phyloP scores from a whole-genome alignment of 257 asterid genomes.

The Coffea eugenioides region DNA sequence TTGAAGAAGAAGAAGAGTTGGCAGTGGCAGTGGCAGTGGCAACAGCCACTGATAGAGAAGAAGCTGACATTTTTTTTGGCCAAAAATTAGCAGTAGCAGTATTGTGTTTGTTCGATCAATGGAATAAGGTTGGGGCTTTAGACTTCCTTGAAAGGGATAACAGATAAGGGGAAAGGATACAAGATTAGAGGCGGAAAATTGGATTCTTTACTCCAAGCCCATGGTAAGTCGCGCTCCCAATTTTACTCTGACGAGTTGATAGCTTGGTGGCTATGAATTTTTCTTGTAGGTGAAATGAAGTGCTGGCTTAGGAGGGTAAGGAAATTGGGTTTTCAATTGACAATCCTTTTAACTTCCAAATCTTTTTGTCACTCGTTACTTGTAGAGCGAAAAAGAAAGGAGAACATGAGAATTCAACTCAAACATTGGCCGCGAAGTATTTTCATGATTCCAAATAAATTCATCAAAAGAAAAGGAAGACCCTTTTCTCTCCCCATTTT shows the following conservation, averaged over 20 bases:
- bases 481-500: too few species aligned
- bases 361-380: too few species aligned
- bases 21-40: conserved; percentile 29
- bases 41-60: conserved; percentile 46
- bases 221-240: neutral
- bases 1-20: conserved; percentile 29
- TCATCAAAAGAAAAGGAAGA: too few species aligned
- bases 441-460: too few species aligned
- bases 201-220: neutral
- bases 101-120: too few species aligned
- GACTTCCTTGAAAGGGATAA: neutral
- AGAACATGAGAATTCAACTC: too few species aligned
- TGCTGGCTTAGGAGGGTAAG: neutral
- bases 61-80: conserved; percentile 41
- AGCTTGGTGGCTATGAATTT: neutral
- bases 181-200: conserved; percentile 1
- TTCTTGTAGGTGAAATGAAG: neutral
- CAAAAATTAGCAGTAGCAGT: too few species aligned
- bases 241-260: neutral
- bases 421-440: too few species aligned
- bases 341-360: too few species aligned
- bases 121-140: neutral
- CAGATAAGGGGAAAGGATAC: neutral
- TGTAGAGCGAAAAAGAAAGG: too few species aligned
- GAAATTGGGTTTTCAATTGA: neutral